Evolutionary conservation across 129 eudicot species (phyloP), one percentile per base, ranked within the genome.

Genomic region (Centaurea solstitialis): DNA sequence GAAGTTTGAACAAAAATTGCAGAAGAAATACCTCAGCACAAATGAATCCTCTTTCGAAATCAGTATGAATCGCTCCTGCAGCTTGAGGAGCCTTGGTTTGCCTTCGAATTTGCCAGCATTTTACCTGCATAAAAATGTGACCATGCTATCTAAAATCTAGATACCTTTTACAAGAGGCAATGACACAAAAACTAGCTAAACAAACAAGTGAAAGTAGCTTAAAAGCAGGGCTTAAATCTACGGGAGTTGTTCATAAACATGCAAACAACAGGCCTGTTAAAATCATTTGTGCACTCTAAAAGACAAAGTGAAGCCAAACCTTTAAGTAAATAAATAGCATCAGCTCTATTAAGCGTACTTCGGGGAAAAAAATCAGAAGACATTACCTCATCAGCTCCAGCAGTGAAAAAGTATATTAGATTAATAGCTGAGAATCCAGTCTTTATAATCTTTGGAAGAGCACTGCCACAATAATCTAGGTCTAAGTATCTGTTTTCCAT

Each of bases 71-170:
- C 77, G 99, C 80, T 79, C 99, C 99, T 61, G 99, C 99, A 83
- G 97, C 98, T 87, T 95, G 99, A 88, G 99, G 99, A 85, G 99
- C 99, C 86, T 95, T 95, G 21, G 90, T 89, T 74, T 86, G 97
- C 65, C 92, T 81, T 68, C 99, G 87, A 80, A 95, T 92, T 90
- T 95, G 99, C 99, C 99, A 95, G 85, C 99, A 95, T 72, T 95
- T 95, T 22, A 95, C 99, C 99, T 92, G 87, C 68, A 86, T 13
- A 20, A 37, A 24, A 68, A 24, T 33, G 73, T 26, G 18, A 17
- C 20, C 66, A 38, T 64, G 21, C 59, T 35, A 53, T 24, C 15
- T 20, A 43, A 13, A 74, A 9, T 11, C 9, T 69, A 17, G n/a
- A 82, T 75, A 24, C 47, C 65, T 57, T 3, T 57, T 57, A 57